A percentile compares a stretch with the other conserved stretches of the same genome.
These are phyloP conservation scores for Closterium sp. DNA, from an alignment of 139 green algal species.

Conservation along the genomic window DNA sequence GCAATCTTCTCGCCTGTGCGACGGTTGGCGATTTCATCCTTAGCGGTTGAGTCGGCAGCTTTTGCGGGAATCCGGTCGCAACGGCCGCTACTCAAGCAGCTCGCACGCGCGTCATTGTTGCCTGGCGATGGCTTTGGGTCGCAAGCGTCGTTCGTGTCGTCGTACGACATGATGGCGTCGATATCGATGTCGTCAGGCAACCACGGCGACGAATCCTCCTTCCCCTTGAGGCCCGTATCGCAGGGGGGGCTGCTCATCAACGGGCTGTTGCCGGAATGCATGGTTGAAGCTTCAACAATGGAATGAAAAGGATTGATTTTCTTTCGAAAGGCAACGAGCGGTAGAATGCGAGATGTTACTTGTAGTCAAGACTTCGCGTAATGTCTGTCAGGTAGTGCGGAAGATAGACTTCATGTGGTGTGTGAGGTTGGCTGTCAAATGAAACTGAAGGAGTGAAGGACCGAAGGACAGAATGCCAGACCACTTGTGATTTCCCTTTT, in stretches of 20 bases:
- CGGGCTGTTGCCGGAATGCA: neutral
- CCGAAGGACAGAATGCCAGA: too few species aligned
- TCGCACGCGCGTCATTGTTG: neutral
- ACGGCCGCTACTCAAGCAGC: neutral
- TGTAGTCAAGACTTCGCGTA: too few species aligned
- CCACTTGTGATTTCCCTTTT: too few species aligned
- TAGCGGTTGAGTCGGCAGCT: neutral
- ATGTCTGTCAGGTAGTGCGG: too few species aligned
- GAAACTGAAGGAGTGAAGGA: too few species aligned
- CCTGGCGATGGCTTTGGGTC: neutral
- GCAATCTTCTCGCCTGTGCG: neutral
- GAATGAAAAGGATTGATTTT: neutral
- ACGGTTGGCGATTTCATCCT: neutral
- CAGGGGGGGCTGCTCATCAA: neutral
- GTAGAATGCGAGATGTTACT: too few species aligned
- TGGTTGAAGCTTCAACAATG: neutral
- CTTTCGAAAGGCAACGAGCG: too few species aligned
- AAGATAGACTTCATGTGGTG: too few species aligned
- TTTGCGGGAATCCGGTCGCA: neutral
- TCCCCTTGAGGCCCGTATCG: neutral
- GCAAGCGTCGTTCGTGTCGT: neutral
- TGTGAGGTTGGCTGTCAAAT: too few species aligned
- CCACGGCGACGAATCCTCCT: neutral
- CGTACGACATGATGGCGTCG: neutral
- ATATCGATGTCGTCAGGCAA: neutral